phyloP scores from a whole-genome alignment of 2,329 filamentous ascomycete species.

The Botrytis squamosa region DNA sequence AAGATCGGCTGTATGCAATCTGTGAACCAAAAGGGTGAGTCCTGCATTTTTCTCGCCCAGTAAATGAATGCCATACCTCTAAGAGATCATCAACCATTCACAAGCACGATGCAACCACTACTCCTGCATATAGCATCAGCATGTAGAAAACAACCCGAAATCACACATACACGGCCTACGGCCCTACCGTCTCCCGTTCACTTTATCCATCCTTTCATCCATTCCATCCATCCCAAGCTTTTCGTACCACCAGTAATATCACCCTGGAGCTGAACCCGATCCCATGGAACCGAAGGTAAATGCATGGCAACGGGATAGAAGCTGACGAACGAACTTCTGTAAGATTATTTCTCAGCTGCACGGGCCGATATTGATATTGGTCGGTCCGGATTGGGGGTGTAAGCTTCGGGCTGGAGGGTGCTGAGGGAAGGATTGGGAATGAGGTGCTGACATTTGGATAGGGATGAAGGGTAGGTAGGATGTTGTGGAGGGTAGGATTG shows the following conservation, averaged over 20 bases:
- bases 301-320: constrained; percentile 7
- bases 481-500: neutral
- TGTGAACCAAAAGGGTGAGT: neutral
- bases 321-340: constrained; percentile 1
- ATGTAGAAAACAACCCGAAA: constrained; percentile 2
- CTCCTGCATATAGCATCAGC: neutral
- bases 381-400: constrained; percentile 2
- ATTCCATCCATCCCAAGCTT: neutral
- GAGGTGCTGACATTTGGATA: neutral
- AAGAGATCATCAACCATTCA: neutral
- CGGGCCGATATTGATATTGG: neutral
- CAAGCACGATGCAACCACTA: neutral
- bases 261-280: constrained; percentile 9
- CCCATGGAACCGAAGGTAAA: neutral
- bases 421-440: neutral
- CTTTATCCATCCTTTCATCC: neutral
- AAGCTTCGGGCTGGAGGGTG: neutral
- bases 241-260: neutral
- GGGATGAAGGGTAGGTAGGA: neutral
- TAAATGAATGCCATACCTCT: neutral
- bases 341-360: neutral
- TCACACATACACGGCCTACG: neutral
- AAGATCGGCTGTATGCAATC: neutral
- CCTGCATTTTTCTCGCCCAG: neutral
- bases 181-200: neutral